Evolutionary conservation across 805 yeast genomes (phyloP), one percentile per base, ranked within the genome.

Genomic region (Yueomyces sinensis): DNA sequence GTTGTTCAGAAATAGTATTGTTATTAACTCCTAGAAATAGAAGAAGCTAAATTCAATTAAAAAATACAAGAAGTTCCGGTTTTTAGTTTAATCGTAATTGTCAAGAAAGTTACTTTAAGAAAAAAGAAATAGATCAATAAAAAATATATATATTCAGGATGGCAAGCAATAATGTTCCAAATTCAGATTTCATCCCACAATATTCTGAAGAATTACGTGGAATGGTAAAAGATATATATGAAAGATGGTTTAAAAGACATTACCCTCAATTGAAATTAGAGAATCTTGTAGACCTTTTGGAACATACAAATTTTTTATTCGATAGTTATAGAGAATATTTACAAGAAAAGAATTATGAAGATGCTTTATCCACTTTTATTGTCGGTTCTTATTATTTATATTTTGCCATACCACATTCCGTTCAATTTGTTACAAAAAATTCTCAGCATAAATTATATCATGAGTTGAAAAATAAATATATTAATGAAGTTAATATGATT

Each of bases 341-440:
- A 19, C 30, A 37, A 4, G 29, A 35, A 2, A 24, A 37, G 1
- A 47, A 44, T 2, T 37, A 43, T 6, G 46, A 50, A 14, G 54
- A 53, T 37, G 54, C 58, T 11, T 40, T 63, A 28, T 47, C 47
- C 25, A 52, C 55, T 16, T 62, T 48, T 36, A 56, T 61, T 7
- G 49, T 60, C 6, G 66, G 66, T 2, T 49, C 61, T 31, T 56
- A 55, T 38, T 58, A 59, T 35, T 37, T 63, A 3, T 60, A 49
- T 40, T 43, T 59, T 18, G 54, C 61, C 9, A 56, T 63, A 13
- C 68, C 68, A 11, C 52, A 43, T 27, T 61, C 65, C 4, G 56
- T 57, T 22, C 66, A 62, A 39, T 63, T 61, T 36, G 63, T 59
- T 37, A 47, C 62, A 19, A 58, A 56, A 41, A 62, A 62, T 40